phyloP scores from a whole-genome alignment of 2,329 filamentous ascomycete genomes.

The Fusarium papillatum region DNA sequence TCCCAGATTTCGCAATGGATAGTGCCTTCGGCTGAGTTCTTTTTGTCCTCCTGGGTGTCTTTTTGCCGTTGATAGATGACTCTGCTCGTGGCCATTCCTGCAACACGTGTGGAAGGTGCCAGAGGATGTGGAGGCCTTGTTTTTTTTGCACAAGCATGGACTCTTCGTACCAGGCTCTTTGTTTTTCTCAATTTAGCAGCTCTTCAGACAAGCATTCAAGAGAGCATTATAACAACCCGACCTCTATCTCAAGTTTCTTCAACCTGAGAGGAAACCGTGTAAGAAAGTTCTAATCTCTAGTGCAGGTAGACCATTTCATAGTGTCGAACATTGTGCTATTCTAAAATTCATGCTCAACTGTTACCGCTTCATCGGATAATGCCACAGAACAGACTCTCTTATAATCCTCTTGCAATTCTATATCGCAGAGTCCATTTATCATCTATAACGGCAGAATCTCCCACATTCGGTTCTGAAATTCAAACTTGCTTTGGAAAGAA shows the following conservation, averaged over 20 bases:
- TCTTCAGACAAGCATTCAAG: not conserved
- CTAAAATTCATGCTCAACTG: too few species aligned
- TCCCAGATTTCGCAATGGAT: constrained; percentile 5
- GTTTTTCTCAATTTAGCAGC: not conserved
- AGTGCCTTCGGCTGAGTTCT: not conserved
- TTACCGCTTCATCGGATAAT: too few species aligned
- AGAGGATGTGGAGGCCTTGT: not conserved
- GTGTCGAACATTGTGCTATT: too few species aligned
- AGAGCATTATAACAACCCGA: too few species aligned
- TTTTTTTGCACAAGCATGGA: not conserved
- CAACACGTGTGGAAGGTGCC: not conserved
- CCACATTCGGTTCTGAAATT: not conserved
- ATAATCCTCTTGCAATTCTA: too few species aligned
- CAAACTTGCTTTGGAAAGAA: not conserved
- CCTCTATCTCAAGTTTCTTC: too few species aligned
- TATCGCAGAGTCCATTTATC: not conserved
- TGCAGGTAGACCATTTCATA: too few species aligned
- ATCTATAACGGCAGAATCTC: not conserved
- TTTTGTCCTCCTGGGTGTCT: not conserved
- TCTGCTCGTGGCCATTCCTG: not conserved
- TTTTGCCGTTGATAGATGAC: not conserved
- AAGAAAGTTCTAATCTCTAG: too few species aligned
- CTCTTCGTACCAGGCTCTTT: not conserved
- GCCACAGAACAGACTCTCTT: too few species aligned
- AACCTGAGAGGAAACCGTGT: too few species aligned